Percentiles rank a stretch among this genome's conserved stretches.
phyloP scores from a whole-genome alignment of 192 early-diverging fungal species.

The Coemansia sp. region DNA sequence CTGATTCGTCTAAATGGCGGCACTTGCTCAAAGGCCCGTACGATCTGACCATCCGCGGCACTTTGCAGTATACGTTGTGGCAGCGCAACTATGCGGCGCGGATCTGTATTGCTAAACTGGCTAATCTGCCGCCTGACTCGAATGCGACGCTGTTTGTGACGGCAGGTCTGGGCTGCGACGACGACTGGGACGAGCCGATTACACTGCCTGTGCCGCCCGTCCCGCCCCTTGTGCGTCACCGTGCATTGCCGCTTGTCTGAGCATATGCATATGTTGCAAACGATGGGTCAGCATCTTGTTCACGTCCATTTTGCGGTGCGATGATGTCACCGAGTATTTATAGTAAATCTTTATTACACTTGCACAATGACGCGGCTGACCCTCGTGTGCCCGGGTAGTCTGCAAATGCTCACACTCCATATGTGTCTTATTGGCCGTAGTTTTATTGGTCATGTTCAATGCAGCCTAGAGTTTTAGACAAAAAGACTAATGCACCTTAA shows the following conservation, averaged over 20 bases:
- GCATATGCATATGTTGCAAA: background rate
- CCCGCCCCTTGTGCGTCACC: constrained; percentile 9
- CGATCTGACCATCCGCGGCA: constrained; percentile 56
- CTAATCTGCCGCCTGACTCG: constrained; percentile 39
- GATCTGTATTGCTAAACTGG: constrained; percentile 55
- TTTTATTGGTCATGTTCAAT: background rate
- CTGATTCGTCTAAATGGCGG: constrained; percentile 45
- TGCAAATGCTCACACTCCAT: background rate
- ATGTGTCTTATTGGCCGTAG: background rate
- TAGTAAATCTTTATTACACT: constrained; percentile 1
- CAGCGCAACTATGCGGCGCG: constrained; percentile 53
- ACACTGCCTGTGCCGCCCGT: constrained; percentile 34
- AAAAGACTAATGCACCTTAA: background rate
- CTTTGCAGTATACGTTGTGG: constrained; percentile 56
- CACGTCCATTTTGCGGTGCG: background rate
- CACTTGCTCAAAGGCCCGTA: constrained; percentile 49
- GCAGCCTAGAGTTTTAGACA: background rate
- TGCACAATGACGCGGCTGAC: background rate
- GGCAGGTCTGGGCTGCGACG: constrained; percentile 48
- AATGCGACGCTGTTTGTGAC: constrained; percentile 23
- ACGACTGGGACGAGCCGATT: constrained; percentile 45
- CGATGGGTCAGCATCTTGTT: background rate
- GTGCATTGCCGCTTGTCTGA: background rate
- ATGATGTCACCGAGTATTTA: background rate
- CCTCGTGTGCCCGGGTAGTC: no score